phyloP scores from a whole-genome alignment of 345 rosid genomes.

The Psidium friedrichsthalianum region DNA sequence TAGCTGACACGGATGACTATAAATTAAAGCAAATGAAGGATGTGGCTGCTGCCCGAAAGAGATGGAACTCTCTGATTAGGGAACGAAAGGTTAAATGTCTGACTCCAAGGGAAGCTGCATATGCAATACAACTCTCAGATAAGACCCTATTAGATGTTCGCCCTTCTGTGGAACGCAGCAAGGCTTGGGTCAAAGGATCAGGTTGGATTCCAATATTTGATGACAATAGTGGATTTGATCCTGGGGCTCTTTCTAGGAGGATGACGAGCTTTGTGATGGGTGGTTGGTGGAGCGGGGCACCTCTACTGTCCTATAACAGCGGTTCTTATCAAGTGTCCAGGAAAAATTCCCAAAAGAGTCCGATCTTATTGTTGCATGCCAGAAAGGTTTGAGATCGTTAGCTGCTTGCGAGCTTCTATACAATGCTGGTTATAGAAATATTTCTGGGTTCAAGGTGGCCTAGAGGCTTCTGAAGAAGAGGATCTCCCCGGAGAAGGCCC shows the following conservation, averaged over 20 bases:
- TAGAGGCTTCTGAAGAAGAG: constrained; percentile 89
- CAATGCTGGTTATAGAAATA: constrained; percentile 68
- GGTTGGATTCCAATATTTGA: too few species aligned
- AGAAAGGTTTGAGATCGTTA: too few species aligned
- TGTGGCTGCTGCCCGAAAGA: constrained; percentile 86
- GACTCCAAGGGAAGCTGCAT: constrained; percentile 80
- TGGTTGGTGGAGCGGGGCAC: too few species aligned
- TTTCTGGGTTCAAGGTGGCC: constrained; percentile 90
- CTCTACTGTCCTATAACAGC: too few species aligned
- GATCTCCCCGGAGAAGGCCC: constrained; percentile 76
- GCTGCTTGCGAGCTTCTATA: constrained; percentile 79
- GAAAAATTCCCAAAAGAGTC: too few species aligned
- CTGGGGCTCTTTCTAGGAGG: too few species aligned
- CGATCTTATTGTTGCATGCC: too few species aligned
- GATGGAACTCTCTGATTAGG: constrained; percentile 90
- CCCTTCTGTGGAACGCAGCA: constrained; percentile 55
- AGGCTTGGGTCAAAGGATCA: too few species aligned
- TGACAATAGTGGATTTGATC: too few species aligned
- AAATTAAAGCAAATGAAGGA: constrained; percentile 85
- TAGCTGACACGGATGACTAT: constrained; percentile 57
- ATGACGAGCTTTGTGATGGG: too few species aligned
- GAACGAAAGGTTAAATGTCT: constrained; percentile 77
- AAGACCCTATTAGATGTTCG: constrained; percentile 83
- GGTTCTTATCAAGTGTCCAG: too few species aligned
- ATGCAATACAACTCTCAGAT: constrained; percentile 75